These are phyloP conservation scores for Ammopiptanthus mongolicus DNA, from an alignment of 306 rosid genomes.

Conservation along the genomic window DNA sequence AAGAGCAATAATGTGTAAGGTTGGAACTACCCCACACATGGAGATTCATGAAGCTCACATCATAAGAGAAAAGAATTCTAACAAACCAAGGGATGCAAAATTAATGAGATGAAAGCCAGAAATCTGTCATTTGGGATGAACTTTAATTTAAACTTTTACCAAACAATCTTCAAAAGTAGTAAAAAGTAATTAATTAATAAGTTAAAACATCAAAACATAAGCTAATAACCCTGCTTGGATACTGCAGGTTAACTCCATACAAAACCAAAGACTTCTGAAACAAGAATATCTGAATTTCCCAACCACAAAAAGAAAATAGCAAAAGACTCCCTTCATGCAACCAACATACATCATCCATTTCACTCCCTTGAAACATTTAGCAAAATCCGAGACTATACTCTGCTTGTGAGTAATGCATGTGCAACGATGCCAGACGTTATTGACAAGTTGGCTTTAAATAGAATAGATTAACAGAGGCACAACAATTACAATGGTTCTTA, in stretches of 20 bases:
- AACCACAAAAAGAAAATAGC: not conserved
- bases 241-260: conserved; percentile 7
- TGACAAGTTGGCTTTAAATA: conserved; percentile 2
- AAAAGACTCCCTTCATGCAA: not conserved
- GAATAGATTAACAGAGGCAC: not conserved
- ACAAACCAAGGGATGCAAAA: not conserved
- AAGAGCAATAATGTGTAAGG: not conserved
- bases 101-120: not conserved
- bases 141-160: not conserved
- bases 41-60: not conserved
- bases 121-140: not conserved
- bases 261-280: not conserved
- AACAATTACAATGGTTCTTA: not conserved
- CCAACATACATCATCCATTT: not conserved
- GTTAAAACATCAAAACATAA: not conserved
- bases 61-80: not conserved
- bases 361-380: not conserved
- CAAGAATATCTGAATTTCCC: conserved; percentile 8
- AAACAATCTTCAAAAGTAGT: not conserved
- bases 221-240: not conserved
- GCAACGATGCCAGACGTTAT: conserved; percentile 8
- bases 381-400: not conserved
- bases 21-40: not conserved
- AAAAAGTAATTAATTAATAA: not conserved
- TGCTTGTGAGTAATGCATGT: not conserved